Conservation (phyloP, 441 rosid species). For the Gossypium aridum region DNA sequence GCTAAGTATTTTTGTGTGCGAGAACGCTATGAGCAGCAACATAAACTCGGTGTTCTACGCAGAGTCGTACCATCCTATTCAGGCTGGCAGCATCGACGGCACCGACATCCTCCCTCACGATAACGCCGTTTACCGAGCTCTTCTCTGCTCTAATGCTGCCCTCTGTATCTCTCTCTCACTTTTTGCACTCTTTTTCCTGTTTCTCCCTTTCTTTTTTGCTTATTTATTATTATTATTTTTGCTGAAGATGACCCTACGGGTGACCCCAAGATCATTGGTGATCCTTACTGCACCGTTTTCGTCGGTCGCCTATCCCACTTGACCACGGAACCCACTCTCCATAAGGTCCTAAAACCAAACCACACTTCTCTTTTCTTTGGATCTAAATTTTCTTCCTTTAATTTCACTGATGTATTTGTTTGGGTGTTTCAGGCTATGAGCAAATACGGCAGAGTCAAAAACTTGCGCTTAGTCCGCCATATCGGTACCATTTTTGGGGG, state of each 20-base stretch:
- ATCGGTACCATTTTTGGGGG: slow-evolving; percentile 43
- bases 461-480: slow-evolving; percentile 77
- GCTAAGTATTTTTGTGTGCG: neutral
- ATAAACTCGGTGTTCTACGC: slow-evolving; percentile 78
- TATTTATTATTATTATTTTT: neutral
- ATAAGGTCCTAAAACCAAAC: slow-evolving; percentile 30
- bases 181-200: neutral
- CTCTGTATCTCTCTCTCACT: slow-evolving; percentile 42
- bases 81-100: slow-evolving; percentile 92
- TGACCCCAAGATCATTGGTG: slow-evolving; percentile 71
- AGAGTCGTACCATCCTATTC: slow-evolving; percentile 74
- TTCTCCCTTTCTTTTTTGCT: neutral
- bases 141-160: slow-evolving; percentile 73
- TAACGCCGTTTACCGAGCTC: slow-evolving; percentile 71
- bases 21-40: slow-evolving; percentile 25
- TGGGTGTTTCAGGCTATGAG: slow-evolving; percentile 54
- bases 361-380: neutral
- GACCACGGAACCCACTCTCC: slow-evolving; percentile 61
- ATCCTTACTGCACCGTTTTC: slow-evolving; percentile 73
- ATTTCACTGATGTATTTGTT: neutral
- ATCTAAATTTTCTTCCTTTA: neutral
- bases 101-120: slow-evolving; percentile 80
- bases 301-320: slow-evolving; percentile 74
- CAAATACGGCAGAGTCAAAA: slow-evolving; percentile 78
- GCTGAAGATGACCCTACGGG: slow-evolving; percentile 76